These are phyloP conservation scores for Lotmaria passim DNA, from an alignment of 208 protist species.

Conservation along the genomic window DNA sequence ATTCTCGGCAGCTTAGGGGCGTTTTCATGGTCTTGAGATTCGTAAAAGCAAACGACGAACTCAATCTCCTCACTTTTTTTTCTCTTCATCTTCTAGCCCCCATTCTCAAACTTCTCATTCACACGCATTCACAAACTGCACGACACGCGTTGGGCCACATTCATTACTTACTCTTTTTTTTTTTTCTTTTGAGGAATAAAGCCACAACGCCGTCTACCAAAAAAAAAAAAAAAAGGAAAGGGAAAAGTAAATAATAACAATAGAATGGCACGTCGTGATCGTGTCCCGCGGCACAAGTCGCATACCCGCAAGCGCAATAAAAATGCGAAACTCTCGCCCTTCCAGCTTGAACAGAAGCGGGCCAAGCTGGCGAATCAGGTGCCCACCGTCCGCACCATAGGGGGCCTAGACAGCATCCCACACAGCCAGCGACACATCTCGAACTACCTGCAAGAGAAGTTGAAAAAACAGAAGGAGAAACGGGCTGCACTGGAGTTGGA, in stretches of 20 bases:
- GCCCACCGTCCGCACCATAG: slow-evolving; percentile 48
- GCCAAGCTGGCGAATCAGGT: slow-evolving; percentile 77
- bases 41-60: too few species aligned
- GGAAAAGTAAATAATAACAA: background rate
- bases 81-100: too few species aligned
- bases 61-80: background rate
- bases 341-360: slow-evolving; percentile 81
- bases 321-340: slow-evolving; percentile 89
- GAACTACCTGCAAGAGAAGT: slow-evolving; percentile 62
- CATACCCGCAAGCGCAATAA: slow-evolving; percentile 73
- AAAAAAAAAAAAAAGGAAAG: slow-evolving; percentile 16
- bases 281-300: slow-evolving; percentile 80
- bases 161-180: too few species aligned
- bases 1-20: too few species aligned
- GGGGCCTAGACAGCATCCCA: slow-evolving; percentile 54
- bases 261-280: slow-evolving; percentile 73
- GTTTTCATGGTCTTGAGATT: too few species aligned
- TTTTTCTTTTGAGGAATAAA: too few species aligned
- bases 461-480: slow-evolving; percentile 40
- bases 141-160: too few species aligned
- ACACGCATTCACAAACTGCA: too few species aligned
- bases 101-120: too few species aligned
- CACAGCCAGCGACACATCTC: slow-evolving; percentile 69
- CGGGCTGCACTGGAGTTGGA: slow-evolving; percentile 33
- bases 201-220: background rate